Base-by-base conservation (phyloP, 2,329 filamentous ascomycete genomes). In the Canariomyces notabilis region DNA sequence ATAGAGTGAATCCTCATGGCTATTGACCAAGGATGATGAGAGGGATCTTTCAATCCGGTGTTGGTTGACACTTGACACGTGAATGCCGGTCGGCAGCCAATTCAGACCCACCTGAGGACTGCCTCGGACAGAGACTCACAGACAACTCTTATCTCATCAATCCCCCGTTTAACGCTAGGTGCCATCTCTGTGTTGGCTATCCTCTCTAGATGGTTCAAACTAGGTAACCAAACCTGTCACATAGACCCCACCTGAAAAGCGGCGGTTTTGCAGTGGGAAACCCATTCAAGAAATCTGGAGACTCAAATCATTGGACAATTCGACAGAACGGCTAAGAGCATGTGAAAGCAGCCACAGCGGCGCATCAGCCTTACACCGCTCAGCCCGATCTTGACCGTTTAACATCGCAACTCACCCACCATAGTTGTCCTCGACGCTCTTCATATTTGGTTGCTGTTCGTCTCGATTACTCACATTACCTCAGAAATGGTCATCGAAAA, bases 401-500 rank as follows among this genome's bases (percentile, higher is more conserved):
- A n/a, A n/a, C n/a, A n/a, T n/a, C n/a, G n/a, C n/a, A n/a, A n/a
- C n/a, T n/a, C n/a, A n/a, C 14, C 9, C 26, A 29, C 14, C 26
- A 29, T 9, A 29, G 26, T 11, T 4, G 14, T 3, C 26, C 26
- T 11, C 14, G 4, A 8, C 22, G 9, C 26, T 8, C 3, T 4
- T 12, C 7, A 4, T 29, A 29, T 29, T 29, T 5, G 9, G 26
- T 8, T 9, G 9, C 9, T 12, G 26, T 5, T 29, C 8, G 26
- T 4, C 9, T 9, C 26, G 14, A 29, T 29, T 29, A 12, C 9
- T 9, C 9, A 29, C 14, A 29, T 11, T 12, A 29, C 26, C 18
- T 14, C 39, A 62, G n/a, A 51, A 1, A 73, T 71, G 68, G 67
- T 68, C 9, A 53, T 62, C 23, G 65, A 68, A 49, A 61, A 62